Evolutionary conservation across 345 rosid species (phyloP), one percentile per base, ranked within the genome.

Genomic region (Microthlaspi erraticum): DNA sequence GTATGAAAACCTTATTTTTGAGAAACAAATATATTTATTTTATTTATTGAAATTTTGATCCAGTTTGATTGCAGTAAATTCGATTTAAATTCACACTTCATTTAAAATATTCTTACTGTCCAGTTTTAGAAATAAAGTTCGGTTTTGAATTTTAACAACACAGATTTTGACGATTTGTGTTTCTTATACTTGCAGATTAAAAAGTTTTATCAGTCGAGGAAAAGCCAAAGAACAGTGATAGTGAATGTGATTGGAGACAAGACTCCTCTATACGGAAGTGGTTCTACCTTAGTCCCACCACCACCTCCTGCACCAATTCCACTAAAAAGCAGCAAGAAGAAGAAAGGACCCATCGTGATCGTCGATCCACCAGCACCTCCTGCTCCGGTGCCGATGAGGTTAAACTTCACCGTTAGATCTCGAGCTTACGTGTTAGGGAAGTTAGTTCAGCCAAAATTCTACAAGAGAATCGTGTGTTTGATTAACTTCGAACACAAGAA

Each of bases 201-300:
- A 59, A 86, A 78, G 56, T 93, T 93, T 75, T 83, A 93, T 17
- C 97, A 93, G 54, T 83, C 87, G 8, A 88, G 98, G 70, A 93
- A 82, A 73, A 86, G 97, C 68, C 91, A 91, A 49, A 83, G 88
- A 77, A 74, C 82, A 5, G 88, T 88, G 34, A 26, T 77, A 5
- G 77, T 93, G 16, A 69, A 79, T 5, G 83, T 93, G 13, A 70
- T 66, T 64, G 86, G 94, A 8, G 72, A 86, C 78, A 85, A 78
- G 80, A 88, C 82, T 49, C 98, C 98, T 3, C 54, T 93, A 34
- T 91, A 93, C 74, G 98, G 98, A 36, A 85, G 88, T 59, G 96
- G 94, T 46, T 85, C 92, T 1, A 82, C 85, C 23, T 64, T 93
- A 76, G 41, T 68, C 1, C 73, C 74, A 61, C 74, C 79, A 53